Evolutionary conservation across 2,329 filamentous ascomycete genomes (phyloP).

Genomic region (Ceratocystis huliohia): DNA sequence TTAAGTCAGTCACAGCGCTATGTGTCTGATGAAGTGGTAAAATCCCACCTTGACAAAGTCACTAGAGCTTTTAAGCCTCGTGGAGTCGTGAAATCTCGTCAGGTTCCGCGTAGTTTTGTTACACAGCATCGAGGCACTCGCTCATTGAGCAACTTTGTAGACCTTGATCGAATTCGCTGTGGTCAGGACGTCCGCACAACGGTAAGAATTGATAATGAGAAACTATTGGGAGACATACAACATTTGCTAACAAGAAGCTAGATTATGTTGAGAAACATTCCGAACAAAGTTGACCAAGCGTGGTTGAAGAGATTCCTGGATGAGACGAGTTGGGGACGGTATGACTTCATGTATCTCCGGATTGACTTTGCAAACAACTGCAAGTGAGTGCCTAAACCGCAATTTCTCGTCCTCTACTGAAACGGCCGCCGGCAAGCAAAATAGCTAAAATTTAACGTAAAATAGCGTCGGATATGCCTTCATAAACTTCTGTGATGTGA

Average conservation of each 20-base stretch:
- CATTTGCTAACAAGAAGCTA: constrained; percentile 27
- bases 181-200: constrained; percentile 56
- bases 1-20: not conserved
- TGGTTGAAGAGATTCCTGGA: constrained; percentile 72
- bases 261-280: constrained; percentile 93
- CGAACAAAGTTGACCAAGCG: constrained; percentile 70
- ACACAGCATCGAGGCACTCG: constrained; percentile 24
- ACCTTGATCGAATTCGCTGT: constrained; percentile 39
- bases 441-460: constrained; percentile 12
- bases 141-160: constrained; percentile 32
- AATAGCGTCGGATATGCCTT: constrained; percentile 87
- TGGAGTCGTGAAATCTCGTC: constrained; percentile 2
- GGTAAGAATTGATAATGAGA: constrained; percentile 34
- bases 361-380: constrained; percentile 78
- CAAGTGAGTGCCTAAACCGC: constrained; percentile 46
- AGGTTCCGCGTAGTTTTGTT: not conserved
- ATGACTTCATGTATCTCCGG: constrained; percentile 89
- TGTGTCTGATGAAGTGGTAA: constrained; percentile 1
- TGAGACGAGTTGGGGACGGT: constrained; percentile 63
- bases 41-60: constrained; percentile 2
- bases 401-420: not conserved
- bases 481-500: constrained; percentile 79
- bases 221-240: not conserved
- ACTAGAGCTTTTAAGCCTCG: constrained; percentile 3
- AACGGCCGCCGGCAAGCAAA: constrained; percentile 24